Evolutionary conservation across 2,329 filamentous ascomycete species (phyloP).

Genomic region (Nigrograna mackinnonii): DNA sequence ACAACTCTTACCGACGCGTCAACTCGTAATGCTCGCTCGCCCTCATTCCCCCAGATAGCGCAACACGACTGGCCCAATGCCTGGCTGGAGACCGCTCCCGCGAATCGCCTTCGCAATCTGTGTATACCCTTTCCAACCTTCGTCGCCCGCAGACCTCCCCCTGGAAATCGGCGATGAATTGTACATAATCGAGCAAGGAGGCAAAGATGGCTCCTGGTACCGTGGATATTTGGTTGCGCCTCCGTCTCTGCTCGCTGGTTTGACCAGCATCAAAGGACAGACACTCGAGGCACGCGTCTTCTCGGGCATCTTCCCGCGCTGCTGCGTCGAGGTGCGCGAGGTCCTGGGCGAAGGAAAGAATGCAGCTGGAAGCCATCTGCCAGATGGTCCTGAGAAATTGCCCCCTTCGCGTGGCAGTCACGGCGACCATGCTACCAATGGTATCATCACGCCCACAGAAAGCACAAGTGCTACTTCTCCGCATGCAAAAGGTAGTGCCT

Average conservation of each 20-base stretch:
- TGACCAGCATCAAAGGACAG: slow-evolving; percentile 89
- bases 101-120: slow-evolving; percentile 98
- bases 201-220: slow-evolving; percentile 83
- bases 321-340: slow-evolving; percentile 93
- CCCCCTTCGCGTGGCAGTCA: slow-evolving; percentile 16
- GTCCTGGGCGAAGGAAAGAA: slow-evolving; percentile 68
- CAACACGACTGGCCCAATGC: slow-evolving; percentile 30
- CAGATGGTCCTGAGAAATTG: slow-evolving; percentile 18
- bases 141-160: slow-evolving; percentile 85
- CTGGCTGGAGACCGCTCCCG: slow-evolving; percentile 89
- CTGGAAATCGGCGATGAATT: slow-evolving; percentile 98
- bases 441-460: slow-evolving; percentile 41
- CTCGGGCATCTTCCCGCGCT: slow-evolving; percentile 95
- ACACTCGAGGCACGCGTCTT: slow-evolving; percentile 95
- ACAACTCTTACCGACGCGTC: neutral
- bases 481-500: slow-evolving; percentile 17
- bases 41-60: slow-evolving; percentile 6
- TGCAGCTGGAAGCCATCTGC: slow-evolving; percentile 9
- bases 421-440: slow-evolving; percentile 34
- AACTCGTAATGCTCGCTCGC: slow-evolving; percentile 7
- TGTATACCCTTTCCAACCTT: slow-evolving; percentile 89
- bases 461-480: slow-evolving; percentile 36
- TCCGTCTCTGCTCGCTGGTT: slow-evolving; percentile 85
- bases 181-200: slow-evolving; percentile 97
- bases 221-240: slow-evolving; percentile 94